These are phyloP conservation scores for Triticum dicoccoides DNA, from an alignment of 176 grass and related monocot species.

Conservation along the genomic window DNA sequence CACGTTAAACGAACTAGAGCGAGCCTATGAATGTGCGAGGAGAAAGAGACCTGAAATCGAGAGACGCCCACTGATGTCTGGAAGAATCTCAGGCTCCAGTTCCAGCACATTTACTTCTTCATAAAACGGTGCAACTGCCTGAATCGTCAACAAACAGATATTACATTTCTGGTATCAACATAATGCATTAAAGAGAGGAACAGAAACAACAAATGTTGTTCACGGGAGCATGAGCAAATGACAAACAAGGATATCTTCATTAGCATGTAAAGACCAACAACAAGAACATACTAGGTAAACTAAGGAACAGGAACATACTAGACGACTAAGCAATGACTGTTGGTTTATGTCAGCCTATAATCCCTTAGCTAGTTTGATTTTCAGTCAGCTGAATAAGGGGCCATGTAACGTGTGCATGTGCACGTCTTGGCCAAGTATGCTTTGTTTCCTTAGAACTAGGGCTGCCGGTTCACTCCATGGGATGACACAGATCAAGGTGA, in stretches of 20 bases:
- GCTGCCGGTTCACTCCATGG: no score
- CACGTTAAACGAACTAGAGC: background rate
- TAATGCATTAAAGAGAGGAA: background rate
- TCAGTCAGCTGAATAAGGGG: no score
- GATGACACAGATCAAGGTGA: no score
- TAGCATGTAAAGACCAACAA: background rate
- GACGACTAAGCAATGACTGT: background rate
- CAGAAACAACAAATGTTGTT: background rate
- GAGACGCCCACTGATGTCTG: background rate
- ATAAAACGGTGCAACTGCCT: slow-evolving; percentile 35
- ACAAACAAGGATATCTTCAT: background rate
- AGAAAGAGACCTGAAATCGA: slow-evolving; percentile 38
- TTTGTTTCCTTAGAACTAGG: no score
- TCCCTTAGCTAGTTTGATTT: no score
- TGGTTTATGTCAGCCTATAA: background rate
- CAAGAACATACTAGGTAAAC: background rate
- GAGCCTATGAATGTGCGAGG: background rate
- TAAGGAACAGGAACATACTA: background rate
- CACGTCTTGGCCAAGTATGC: no score
- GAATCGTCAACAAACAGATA: slow-evolving; percentile 11
- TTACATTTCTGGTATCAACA: background rate
- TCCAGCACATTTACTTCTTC: slow-evolving; percentile 37
- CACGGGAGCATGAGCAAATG: background rate
- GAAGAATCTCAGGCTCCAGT: slow-evolving; percentile 49
- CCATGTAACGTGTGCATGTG: no score